Evolutionary conservation across 768 basidiomycete genomes (phyloP).

Genomic region (Tricholoma matsutake): DNA sequence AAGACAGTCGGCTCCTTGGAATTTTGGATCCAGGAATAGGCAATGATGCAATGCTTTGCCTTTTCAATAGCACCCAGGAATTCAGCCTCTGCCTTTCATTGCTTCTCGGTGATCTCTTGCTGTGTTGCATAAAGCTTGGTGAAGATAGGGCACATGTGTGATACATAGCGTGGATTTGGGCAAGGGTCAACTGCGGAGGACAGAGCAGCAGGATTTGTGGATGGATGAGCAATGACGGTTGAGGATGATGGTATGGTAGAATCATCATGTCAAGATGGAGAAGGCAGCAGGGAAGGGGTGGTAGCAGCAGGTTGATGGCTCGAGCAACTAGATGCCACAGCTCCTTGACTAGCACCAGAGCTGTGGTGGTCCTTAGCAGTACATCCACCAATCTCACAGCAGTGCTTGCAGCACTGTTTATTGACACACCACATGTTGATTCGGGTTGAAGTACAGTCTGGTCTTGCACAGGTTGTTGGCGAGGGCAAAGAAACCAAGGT

Average conservation of each 20-base stretch:
- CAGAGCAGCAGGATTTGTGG: neutral
- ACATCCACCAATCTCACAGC: neutral
- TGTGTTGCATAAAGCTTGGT: too few relatives aligned
- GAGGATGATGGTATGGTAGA: neutral
- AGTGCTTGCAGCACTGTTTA: neutral
- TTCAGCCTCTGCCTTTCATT: too few relatives aligned
- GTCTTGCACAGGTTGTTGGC: neutral
- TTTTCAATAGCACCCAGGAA: neutral
- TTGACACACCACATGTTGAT: neutral
- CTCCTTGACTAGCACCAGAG: too few relatives aligned
- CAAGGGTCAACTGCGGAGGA: neutral
- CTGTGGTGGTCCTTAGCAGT: too few relatives aligned
- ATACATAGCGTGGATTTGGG: neutral
- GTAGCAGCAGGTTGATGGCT: too few relatives aligned
- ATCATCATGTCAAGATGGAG: too few relatives aligned
- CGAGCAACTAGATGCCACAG: neutral
- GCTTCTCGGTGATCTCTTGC: neutral
- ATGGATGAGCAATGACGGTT: neutral
- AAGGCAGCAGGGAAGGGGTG: neutral
- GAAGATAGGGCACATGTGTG: neutral
- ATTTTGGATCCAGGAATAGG: neutral
- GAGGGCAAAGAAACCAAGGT: too few relatives aligned
- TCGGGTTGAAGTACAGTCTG: neutral
- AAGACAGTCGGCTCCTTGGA: neutral
- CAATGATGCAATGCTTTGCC: neutral